A percentile compares a stretch with the other conserved stretches of the same genome.
Conservation (phyloP, 2,329 filamentous ascomycete species). For the Diplodia mutila region DNA sequence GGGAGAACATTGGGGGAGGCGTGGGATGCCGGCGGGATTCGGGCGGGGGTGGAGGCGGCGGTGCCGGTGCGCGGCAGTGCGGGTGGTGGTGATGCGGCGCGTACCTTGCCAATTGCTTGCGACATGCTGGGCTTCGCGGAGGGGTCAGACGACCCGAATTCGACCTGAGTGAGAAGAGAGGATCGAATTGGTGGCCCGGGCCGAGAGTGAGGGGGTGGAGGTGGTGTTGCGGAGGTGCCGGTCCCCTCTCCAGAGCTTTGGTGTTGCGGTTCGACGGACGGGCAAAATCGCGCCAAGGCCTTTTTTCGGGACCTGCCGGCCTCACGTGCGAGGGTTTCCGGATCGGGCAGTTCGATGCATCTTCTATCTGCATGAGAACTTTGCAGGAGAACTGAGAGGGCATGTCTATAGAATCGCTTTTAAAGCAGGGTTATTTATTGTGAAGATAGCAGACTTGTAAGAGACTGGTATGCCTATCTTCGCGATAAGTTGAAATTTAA, state of each 20-base stretch:
- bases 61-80: not conserved
- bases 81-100: slow-evolving; percentile 27
- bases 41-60: not conserved
- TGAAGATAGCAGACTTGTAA: too few relatives aligned
- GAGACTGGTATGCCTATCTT: too few relatives aligned
- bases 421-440: too few relatives aligned
- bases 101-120: slow-evolving; percentile 76
- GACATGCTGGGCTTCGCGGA: slow-evolving; percentile 62
- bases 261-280: slow-evolving; percentile 12
- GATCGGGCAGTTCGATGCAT: not conserved
- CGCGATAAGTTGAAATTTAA: too few relatives aligned
- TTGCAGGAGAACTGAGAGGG: not conserved
- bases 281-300: slow-evolving; percentile 26
- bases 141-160: slow-evolving; percentile 32
- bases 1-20: not conserved
- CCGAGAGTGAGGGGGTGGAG: not conserved
- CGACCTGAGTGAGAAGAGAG: not conserved
- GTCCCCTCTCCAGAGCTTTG: not conserved
- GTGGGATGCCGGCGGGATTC: not conserved
- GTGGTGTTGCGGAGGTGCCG: slow-evolving; percentile 2
- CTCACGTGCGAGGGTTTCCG: not conserved
- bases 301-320: slow-evolving; percentile 5
- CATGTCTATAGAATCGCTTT: not conserved
- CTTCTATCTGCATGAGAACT: not conserved
- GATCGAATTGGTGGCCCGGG: not conserved